Conservation (phyloP, 2,329 filamentous ascomycete genomes). For the Fusarium sp. region DNA sequence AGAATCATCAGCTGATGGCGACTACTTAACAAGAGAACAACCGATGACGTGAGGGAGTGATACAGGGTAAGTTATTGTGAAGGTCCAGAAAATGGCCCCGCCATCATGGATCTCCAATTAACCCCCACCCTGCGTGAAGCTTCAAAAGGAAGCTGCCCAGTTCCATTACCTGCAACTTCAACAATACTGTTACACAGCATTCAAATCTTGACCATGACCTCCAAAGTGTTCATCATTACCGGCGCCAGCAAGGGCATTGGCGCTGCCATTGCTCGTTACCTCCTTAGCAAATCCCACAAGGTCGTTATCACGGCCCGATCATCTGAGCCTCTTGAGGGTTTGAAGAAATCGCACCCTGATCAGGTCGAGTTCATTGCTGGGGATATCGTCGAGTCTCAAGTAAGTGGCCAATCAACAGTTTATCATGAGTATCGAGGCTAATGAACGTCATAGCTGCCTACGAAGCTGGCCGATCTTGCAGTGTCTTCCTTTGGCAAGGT, state of each 20-base stretch:
- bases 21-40: conserved; percentile 20
- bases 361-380: conserved; percentile 69
- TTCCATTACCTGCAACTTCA: conserved; percentile 7
- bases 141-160: conserved; percentile 13
- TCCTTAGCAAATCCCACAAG: conserved; percentile 67
- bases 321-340: conserved; percentile 59
- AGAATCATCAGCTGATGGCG: conserved; percentile 10
- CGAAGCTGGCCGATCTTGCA: conserved; percentile 74
- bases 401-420: neutral
- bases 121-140: conserved; percentile 30
- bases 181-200: conserved; percentile 2
- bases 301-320: conserved; percentile 71
- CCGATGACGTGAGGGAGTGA: conserved; percentile 37
- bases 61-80: conserved; percentile 35
- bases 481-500: conserved; percentile 76
- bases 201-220: conserved; percentile 54
- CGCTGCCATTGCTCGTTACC: conserved; percentile 64
- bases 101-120: conserved; percentile 12
- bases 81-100: conserved; percentile 35
- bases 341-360: conserved; percentile 62
- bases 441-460: conserved; percentile 61
- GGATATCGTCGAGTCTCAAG: conserved; percentile 65
- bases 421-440: neutral
- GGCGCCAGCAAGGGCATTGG: conserved; percentile 74
- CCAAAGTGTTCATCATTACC: conserved; percentile 78